Evolutionary conservation across 176 grass and related monocot species (phyloP).

Genomic region (Raddia guianensis): DNA sequence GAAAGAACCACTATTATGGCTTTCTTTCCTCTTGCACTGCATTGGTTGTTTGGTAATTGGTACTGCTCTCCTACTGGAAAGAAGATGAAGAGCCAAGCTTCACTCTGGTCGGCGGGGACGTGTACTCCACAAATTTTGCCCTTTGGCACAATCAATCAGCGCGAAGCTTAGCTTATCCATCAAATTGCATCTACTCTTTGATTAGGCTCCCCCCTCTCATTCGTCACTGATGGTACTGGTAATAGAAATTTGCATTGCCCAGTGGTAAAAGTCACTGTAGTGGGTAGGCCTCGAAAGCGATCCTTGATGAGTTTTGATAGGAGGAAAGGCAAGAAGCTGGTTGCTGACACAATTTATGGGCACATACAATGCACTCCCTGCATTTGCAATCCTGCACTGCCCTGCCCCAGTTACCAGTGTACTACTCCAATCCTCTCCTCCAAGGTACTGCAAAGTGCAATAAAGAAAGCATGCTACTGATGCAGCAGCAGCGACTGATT

Average conservation of each 20-base stretch:
- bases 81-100: background rate
- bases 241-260: background rate
- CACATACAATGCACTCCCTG: background rate
- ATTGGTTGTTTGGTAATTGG: background rate
- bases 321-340: background rate
- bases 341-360: constrained; percentile 21
- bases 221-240: background rate
- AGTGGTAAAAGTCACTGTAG: background rate
- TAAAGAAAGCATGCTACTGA: background rate
- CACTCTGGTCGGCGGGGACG: constrained; percentile 19
- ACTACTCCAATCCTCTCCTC: background rate
- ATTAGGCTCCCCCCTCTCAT: background rate
- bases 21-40: constrained; percentile 35
- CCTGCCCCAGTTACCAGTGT: background rate
- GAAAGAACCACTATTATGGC: constrained; percentile 6
- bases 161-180: background rate
- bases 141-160: background rate
- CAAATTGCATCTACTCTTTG: background rate
- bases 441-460: background rate
- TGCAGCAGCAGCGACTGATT: background rate
- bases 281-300: background rate
- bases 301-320: constrained; percentile 18
- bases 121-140: constrained; percentile 43
- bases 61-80: background rate
- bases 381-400: background rate